These are phyloP conservation scores for Amanita thiersii DNA, from an alignment of 768 basidiomycete genomes.

Conservation along the genomic window DNA sequence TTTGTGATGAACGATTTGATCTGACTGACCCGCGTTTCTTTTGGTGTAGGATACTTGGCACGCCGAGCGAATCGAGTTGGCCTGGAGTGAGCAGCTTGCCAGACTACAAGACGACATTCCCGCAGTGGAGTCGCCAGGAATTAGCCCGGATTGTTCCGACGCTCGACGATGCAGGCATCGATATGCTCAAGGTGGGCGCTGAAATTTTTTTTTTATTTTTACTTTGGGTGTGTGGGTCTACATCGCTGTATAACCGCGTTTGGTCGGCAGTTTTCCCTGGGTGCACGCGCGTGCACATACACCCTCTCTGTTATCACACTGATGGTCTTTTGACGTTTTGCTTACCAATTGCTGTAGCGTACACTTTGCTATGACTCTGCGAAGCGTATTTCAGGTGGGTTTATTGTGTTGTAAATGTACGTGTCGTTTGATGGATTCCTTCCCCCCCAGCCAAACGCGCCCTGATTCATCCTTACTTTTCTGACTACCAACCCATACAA, in stretches of 20 bases:
- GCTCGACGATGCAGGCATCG: constrained; percentile 72
- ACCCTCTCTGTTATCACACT: too few relatives aligned
- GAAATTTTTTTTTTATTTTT: constrained; percentile 1
- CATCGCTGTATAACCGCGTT: too few relatives aligned
- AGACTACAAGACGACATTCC: constrained; percentile 96
- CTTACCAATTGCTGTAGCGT: too few relatives aligned
- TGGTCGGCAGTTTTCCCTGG: neutral
- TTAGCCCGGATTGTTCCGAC: constrained; percentile 56
- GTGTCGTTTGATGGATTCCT: constrained; percentile 32
- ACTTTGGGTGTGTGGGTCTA: too few relatives aligned
- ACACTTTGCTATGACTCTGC: constrained; percentile 84
- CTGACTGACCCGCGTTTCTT: neutral
- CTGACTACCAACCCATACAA: constrained; percentile 26
- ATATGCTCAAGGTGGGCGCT: constrained; percentile 58
- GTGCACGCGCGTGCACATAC: too few relatives aligned
- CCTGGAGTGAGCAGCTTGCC: constrained; percentile 83
- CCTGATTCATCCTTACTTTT: constrained; percentile 41
- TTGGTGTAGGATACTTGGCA: constrained; percentile 73
- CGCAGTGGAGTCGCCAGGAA: constrained; percentile 84
- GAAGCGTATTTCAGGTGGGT: constrained; percentile 83
- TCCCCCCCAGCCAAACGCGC: constrained; percentile 51
- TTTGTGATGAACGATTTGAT: constrained; percentile 37
- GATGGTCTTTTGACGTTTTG: too few relatives aligned
- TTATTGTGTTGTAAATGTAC: neutral
- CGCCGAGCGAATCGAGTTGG: constrained; percentile 88